Evolutionary conservation across 2,329 filamentous ascomycete species (phyloP).

Genomic region (Scedosporium apiospermum): DNA sequence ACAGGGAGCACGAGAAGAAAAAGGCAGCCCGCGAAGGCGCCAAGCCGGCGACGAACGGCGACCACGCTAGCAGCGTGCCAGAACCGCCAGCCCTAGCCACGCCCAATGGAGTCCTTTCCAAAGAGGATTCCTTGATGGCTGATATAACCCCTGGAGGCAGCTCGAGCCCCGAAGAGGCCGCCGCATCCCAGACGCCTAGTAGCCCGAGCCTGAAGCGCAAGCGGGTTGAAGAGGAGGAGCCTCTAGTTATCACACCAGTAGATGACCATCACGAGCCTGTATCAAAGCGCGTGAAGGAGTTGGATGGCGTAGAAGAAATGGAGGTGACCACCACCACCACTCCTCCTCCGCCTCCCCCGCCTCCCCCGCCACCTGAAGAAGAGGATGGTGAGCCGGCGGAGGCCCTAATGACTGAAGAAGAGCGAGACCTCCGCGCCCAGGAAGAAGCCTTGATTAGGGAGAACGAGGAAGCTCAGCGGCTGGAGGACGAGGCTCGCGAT

Average conservation of each 20-base stretch:
- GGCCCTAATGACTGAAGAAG: conserved; percentile 28
- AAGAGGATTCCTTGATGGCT: conserved; percentile 14
- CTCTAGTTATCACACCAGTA: conserved; percentile 9
- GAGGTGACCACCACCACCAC: conserved; percentile 9
- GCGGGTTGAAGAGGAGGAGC: conserved; percentile 37
- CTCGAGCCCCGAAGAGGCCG: conserved; percentile 9
- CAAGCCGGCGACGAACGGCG: conserved; percentile 35
- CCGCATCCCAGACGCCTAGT: conserved; percentile 17
- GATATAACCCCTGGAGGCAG: conserved; percentile 5
- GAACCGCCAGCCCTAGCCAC: conserved; percentile 6
- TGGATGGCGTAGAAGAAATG: conserved; percentile 25
- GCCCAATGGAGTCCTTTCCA: conserved; percentile 1
- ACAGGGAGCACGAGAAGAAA: conserved; percentile 51
- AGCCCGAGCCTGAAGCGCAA: conserved; percentile 48
- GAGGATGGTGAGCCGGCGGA: conserved; percentile 16
- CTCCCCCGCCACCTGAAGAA: conserved; percentile 36
- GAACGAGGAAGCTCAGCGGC: conserved; percentile 44
- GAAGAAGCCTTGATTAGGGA: conserved; percentile 40
- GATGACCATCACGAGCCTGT: background rate
- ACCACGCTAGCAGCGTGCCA: conserved; percentile 14
- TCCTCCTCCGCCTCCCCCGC: conserved; percentile 33
- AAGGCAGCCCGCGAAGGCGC: background rate
- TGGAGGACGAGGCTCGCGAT: conserved; percentile 36
- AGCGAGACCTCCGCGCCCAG: conserved; percentile 36
- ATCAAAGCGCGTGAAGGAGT: conserved; percentile 42